phyloP scores from a whole-genome alignment of 768 basidiomycete genomes.

The Mycena metata region DNA sequence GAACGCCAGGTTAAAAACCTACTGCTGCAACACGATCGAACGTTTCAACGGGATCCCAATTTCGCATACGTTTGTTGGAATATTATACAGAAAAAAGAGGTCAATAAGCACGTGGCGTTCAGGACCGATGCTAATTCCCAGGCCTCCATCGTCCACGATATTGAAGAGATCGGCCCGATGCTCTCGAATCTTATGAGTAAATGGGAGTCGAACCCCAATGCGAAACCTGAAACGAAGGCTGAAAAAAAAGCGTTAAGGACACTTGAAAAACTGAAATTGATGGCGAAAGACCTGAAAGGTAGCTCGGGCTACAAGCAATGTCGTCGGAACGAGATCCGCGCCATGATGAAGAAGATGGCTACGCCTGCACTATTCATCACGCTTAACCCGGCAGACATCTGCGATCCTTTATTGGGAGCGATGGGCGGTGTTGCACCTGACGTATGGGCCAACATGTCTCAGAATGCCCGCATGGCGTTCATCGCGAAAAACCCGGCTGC shows the following conservation, averaged over 20 bases:
- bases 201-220: too few species aligned
- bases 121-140: too few species aligned
- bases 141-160: too few species aligned
- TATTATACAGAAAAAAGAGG: neutral
- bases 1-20: too few species aligned
- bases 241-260: too few species aligned
- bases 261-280: neutral
- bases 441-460: neutral
- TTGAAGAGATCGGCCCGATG: too few species aligned
- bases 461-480: neutral
- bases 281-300: conserved; percentile 25
- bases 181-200: too few species aligned
- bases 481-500: neutral
- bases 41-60: too few species aligned
- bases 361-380: conserved; percentile 48
- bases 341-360: conserved; percentile 38
- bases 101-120: too few species aligned
- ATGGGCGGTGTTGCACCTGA: conserved; percentile 39
- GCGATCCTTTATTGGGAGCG: conserved; percentile 43
- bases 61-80: too few species aligned
- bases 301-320: conserved; percentile 35
- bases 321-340: conserved; percentile 45
- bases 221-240: too few species aligned
- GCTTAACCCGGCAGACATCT: conserved; percentile 47
- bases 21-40: too few species aligned